These are phyloP conservation scores for Nigrospora oryzae DNA, from an alignment of 2,329 filamentous ascomycete genomes.

Conservation along the genomic window DNA sequence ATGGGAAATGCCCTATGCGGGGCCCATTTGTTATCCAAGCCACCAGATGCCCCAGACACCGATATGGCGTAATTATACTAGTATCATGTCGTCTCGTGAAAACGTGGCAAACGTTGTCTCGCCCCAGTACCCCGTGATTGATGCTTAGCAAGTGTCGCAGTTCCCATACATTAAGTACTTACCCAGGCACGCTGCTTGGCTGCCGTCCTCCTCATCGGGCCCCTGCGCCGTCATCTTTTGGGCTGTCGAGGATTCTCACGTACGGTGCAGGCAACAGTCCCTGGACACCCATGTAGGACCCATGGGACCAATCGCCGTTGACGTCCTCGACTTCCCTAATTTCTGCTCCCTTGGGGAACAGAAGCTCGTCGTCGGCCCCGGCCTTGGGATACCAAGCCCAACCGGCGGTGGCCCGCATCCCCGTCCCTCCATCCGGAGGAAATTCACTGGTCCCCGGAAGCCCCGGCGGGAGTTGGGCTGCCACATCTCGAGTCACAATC, in stretches of 20 bases:
- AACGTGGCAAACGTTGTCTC: no score
- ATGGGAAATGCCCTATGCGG: no score
- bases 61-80: no score
- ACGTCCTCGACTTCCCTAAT: constrained; percentile 77
- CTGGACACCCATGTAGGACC: constrained; percentile 71
- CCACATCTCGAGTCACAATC: constrained; percentile 43
- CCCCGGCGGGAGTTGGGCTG: constrained; percentile 29
- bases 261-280: constrained; percentile 78
- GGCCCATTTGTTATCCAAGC: no score
- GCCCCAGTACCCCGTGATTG: no score
- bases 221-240: neutral
- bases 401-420: constrained; percentile 51
- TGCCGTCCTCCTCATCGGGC: no score
- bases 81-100: no score
- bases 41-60: no score
- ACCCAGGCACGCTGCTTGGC: no score
- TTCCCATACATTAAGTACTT: no score
- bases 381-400: constrained; percentile 74
- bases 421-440: constrained; percentile 69
- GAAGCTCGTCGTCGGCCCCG: constrained; percentile 62
- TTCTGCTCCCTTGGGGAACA: constrained; percentile 78
- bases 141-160: no score
- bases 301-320: constrained; percentile 86
- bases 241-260: constrained; percentile 41
- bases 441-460: constrained; percentile 31